phyloP scores from a whole-genome alignment of 371 early-diverging fungal genomes.

The Mucor sp. region DNA sequence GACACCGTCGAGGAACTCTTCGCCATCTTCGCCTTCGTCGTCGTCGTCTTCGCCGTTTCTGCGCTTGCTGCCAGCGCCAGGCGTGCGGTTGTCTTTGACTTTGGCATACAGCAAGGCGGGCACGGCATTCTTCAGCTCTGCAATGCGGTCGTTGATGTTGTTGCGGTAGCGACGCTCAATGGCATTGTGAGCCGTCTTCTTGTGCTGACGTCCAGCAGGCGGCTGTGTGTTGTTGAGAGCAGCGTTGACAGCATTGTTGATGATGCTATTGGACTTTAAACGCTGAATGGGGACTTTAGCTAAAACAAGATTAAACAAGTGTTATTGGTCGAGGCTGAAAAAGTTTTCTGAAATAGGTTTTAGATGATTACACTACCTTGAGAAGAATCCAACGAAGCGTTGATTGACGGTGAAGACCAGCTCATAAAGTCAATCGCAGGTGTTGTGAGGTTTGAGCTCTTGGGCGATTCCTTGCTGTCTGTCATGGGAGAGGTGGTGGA shows the following conservation, averaged over 20 bases:
- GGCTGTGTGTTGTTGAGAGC: background rate
- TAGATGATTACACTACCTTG: background rate
- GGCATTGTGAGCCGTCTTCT: conserved; percentile 92
- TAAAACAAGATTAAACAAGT: conserved; percentile 2
- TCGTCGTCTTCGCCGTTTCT: conserved; percentile 42
- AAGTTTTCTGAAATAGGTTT: conserved; percentile 14
- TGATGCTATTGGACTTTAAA: conserved; percentile 27
- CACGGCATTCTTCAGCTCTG: conserved; percentile 80
- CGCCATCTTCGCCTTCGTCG: conserved; percentile 59
- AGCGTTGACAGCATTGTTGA: background rate
- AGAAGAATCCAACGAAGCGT: background rate
- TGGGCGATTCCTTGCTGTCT: conserved; percentile 1
- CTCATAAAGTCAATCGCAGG: conserved; percentile 17
- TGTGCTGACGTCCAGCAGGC: conserved; percentile 58
- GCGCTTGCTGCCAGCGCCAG: conserved; percentile 23
- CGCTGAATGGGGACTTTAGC: conserved; percentile 47
- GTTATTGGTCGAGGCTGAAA: conserved; percentile 9
- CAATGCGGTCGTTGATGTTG: conserved; percentile 93
- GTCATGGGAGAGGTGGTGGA: background rate
- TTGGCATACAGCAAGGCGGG: conserved; percentile 76
- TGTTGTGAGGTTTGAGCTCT: background rate
- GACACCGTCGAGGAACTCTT: conserved; percentile 64
- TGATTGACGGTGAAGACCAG: conserved; percentile 10
- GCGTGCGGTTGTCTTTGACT: conserved; percentile 39
- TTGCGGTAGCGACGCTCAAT: conserved; percentile 93